Percentiles rank a stretch among this genome's conserved stretches.
phyloP scores from a whole-genome alignment of 2,329 filamentous ascomycete genomes.

The Xylaria sp. region DNA sequence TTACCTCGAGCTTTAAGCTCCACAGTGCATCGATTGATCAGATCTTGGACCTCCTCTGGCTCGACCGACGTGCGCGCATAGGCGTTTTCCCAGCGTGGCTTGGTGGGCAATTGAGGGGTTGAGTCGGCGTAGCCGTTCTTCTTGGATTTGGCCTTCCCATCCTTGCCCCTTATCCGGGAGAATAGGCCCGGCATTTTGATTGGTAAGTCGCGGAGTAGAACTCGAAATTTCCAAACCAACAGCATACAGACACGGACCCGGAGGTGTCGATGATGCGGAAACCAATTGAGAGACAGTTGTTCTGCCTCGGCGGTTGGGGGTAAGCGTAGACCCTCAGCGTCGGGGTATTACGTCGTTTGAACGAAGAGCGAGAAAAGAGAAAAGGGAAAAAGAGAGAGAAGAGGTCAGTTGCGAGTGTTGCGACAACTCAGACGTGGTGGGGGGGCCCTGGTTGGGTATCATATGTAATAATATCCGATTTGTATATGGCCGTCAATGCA shows the following conservation, averaged over 20 bases:
- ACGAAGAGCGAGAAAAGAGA: conserved; percentile 20
- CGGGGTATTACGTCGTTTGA: conserved; percentile 40
- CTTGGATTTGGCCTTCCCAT: conserved; percentile 71
- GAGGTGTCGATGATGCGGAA: conserved; percentile 28
- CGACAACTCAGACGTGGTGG: conserved; percentile 40
- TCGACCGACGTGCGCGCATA: conserved; percentile 85
- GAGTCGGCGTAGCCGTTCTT: conserved; percentile 69
- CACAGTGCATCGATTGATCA: conserved; percentile 84
- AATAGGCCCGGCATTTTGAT: conserved; percentile 68
- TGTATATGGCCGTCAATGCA: conserved; percentile 44
- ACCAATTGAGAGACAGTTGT: conserved; percentile 22
- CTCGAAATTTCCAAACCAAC: conserved; percentile 30
- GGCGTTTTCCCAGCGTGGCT: conserved; percentile 87
- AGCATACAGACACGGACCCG: conserved; percentile 33
- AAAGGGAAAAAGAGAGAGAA: conserved; percentile 37
- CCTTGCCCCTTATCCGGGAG: conserved; percentile 78
- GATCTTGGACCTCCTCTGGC: conserved; percentile 89
- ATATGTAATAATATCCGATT: conserved; percentile 45
- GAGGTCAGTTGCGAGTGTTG: conserved; percentile 39
- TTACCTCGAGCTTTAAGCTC: conserved; percentile 96
- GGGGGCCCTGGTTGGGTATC: conserved; percentile 43
- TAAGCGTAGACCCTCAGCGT: conserved; percentile 7
- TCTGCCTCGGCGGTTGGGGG: conserved; percentile 18
- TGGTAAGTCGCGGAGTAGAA: conserved; percentile 33
- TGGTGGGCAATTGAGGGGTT: conserved; percentile 66